Evolutionary conservation across 2,329 filamentous ascomycete species (phyloP), one percentile per base, ranked within the genome.

Genomic region (Aspergillus spinulosporus): DNA sequence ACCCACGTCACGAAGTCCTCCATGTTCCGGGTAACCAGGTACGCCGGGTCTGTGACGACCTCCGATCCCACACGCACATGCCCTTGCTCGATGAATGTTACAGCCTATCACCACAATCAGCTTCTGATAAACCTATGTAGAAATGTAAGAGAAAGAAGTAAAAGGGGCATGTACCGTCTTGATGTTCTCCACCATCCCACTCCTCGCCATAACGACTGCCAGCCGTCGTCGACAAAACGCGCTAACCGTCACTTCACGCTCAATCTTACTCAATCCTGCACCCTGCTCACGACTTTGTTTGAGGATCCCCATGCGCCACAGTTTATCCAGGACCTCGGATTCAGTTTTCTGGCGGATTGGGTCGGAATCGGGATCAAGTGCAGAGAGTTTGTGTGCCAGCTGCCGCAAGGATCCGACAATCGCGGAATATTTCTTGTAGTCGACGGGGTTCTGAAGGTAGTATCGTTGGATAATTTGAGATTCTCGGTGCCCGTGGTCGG

Each of bases 1-100:
- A 93, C 88, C 93, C 93, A 97, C 0, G 93, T 97, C 14, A 97
- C 89, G 72, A 95, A 96, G 76, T 97, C 93, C 76, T 97, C 93
- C 83, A 96, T 90, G 59, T 86, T 89, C 62, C 92, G 82, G 37
- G 90, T 94, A 5, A 97, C 91, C 52, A 97, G 75, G 68, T 92
- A 97, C 0, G 92, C 92, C 29, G 92, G 87, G 71, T 97, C 93
- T 2, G 90, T 95, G 28, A 97, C 84, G 1, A 92, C 89, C 69
- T 97, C 91, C 0, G 91, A 92, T 9, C 93, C 93, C 1, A 96
- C 91, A 47, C 93, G 82, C 3, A 97, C 92, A 72, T 97, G 92
- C 5, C 93, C 93, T 70, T 96, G 91, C 79, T 97, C 93, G 57
- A 97, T 89, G 74, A 96, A 88, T 66, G 90, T 92, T 5, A 75